Base-by-base conservation (phyloP, 441 rosid genomes). In the California macrophylla region DNA sequence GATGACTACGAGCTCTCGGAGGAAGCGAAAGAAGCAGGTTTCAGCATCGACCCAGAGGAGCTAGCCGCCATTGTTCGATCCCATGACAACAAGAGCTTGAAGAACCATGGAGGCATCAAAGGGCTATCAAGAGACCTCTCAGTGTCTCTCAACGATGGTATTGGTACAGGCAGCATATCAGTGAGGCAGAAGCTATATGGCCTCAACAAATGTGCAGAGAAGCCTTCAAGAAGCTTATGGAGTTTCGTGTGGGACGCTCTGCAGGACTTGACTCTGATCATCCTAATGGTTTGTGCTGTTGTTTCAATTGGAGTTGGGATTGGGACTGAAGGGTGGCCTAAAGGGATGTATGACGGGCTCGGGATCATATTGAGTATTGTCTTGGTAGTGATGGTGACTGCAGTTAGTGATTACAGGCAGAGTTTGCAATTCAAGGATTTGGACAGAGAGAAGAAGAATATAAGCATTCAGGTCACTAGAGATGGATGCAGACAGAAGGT, bases 131-230 rank as follows among this genome's bases (percentile, higher is more conserved):
- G 67, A 64, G 74, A 67, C 38, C 36, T 85, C 25, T 68, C 74
- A 0, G 86, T 82, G 13, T 62, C 85, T 18, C 64, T 83, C 16
- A 77, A 71, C 10, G 73, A 81, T 58, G 93, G 93, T 9, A 74
- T 88, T 64, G 67, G 64, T 26, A 74, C 85, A 1, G 47, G 38
- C 42, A 78, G 85, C 18, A 34, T 82, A 42, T 9, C 84, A 18
- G 54, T 62, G 3, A 83, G 93, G 80, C 84, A 85, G 80, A 71
- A 80, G 16, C 72, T 86, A 16, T 86, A 74, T 54, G 93, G 90
- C 56, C 42, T 70, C 3, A 88, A 88, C 71, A 78, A 64, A 63
- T 81, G 75, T 74, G 83, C 87, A n/a, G 93, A 85, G 83, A 88
- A 86, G 70, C 85, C 89, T 34, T 67, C 85, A 16, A 83, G 82